phyloP scores from a whole-genome alignment of 2,329 filamentous ascomycete genomes.

The Trichophyton benhamiae region DNA sequence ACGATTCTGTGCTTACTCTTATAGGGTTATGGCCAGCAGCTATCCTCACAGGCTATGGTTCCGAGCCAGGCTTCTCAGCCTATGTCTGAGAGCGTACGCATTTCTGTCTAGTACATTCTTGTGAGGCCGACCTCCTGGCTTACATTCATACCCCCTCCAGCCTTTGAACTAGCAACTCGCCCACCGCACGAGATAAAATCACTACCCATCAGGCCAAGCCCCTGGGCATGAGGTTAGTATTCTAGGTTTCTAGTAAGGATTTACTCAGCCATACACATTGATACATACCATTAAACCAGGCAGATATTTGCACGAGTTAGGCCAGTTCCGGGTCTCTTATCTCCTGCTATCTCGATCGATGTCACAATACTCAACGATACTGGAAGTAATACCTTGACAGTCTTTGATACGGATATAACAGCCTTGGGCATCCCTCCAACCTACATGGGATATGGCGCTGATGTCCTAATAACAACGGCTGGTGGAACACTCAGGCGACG shows the following conservation, averaged over 20 bases:
- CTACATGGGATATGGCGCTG: constrained; percentile 2
- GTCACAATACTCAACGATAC: constrained; percentile 9
- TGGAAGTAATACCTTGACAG: constrained; percentile 4
- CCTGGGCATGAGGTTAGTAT: constrained; percentile 2
- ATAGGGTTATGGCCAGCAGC: no score
- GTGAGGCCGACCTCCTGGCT: neutral
- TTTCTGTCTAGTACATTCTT: neutral
- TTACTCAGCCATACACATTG: neutral
- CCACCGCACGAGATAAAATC: constrained; percentile 8
- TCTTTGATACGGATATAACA: constrained; percentile 8
- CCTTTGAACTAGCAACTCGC: constrained; percentile 7
- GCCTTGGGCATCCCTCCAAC: constrained; percentile 7
- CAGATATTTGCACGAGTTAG: constrained; percentile 9
- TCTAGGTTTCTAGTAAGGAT: neutral
- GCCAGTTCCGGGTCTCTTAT: neutral
- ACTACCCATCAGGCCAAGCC: constrained; percentile 4
- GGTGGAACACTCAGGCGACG: neutral
- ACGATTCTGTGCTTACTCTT: no score
- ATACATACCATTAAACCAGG: neutral
- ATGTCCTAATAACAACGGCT: constrained; percentile 2
- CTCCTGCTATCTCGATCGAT: neutral
- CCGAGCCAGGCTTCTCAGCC: neutral
- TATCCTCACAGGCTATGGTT: no score
- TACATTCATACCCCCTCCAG: neutral
- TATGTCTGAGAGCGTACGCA: neutral